Percentiles rank a stretch among this genome's conserved stretches.
These are phyloP conservation scores for Cadophora sp. DNA, from an alignment of 2,329 filamentous ascomycete species.

Conservation along the genomic window DNA sequence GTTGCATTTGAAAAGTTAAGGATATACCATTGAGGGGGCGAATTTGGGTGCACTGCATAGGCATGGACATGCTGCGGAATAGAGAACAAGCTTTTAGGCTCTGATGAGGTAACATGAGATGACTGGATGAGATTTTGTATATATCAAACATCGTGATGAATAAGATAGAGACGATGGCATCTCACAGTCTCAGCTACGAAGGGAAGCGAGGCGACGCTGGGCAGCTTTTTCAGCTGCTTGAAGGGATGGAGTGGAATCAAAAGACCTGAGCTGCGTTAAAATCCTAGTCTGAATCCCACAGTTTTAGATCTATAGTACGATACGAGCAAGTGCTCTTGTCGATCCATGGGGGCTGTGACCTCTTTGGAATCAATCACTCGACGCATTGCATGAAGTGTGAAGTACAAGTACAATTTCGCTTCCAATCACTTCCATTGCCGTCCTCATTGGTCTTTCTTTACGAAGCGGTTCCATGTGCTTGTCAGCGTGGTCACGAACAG, in stretches of 20 bases:
- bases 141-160: neutral
- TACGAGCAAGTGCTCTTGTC: neutral
- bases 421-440: too few species aligned
- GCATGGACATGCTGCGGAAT: neutral
- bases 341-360: neutral
- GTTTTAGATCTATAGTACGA: neutral
- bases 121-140: neutral
- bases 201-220: neutral
- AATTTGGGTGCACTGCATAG: constrained; percentile 1
- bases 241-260: neutral
- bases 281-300: neutral
- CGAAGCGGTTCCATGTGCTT: too few species aligned
- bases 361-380: neutral
- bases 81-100: neutral
- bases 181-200: neutral
- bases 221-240: neutral
- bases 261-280: neutral
- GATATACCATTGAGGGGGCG: constrained; percentile 1
- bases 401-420: too few species aligned
- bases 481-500: too few species aligned
- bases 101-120: neutral
- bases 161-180: neutral
- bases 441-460: too few species aligned
- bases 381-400: neutral
- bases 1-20: neutral